Evolutionary conservation across 805 yeast species (phyloP).

Genomic region (Yarrowia osloensis): DNA sequence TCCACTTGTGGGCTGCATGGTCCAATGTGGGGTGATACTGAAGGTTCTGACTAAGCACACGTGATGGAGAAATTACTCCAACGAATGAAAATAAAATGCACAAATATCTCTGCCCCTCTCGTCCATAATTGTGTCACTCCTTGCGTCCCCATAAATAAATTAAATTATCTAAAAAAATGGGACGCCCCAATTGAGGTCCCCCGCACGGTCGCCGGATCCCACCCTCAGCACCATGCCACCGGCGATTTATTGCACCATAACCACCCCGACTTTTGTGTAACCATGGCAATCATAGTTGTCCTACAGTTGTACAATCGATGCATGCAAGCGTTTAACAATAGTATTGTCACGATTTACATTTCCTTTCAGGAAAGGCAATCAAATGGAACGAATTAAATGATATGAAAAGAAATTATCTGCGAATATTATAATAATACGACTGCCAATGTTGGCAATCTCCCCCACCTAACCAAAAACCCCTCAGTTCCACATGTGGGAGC

Average conservation of each 20-base stretch:
- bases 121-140: not conserved
- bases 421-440: not conserved
- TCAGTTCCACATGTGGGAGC: not conserved
- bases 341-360: not conserved
- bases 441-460: not conserved
- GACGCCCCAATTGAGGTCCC: too few species aligned
- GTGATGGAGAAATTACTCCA: not conserved
- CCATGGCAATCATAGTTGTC: not conserved
- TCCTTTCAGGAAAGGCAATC: conserved; percentile 7
- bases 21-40: conserved; percentile 15
- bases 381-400: not conserved
- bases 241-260: too few species aligned
- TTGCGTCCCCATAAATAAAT: not conserved
- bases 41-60: conserved; percentile 24
- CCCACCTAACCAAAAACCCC: conserved; percentile 1
- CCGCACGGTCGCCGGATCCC: too few species aligned
- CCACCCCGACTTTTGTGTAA: too few species aligned
- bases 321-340: conserved; percentile 17
- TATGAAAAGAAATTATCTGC: not conserved
- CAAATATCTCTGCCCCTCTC: not conserved
- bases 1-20: conserved; percentile 26
- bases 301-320: not conserved
- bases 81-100: not conserved
- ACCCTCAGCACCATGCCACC: too few species aligned
- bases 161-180: not conserved